These are phyloP conservation scores for Fusarium sterilihyphosum DNA, from an alignment of 2,329 filamentous ascomycete genomes.

Conservation along the genomic window DNA sequence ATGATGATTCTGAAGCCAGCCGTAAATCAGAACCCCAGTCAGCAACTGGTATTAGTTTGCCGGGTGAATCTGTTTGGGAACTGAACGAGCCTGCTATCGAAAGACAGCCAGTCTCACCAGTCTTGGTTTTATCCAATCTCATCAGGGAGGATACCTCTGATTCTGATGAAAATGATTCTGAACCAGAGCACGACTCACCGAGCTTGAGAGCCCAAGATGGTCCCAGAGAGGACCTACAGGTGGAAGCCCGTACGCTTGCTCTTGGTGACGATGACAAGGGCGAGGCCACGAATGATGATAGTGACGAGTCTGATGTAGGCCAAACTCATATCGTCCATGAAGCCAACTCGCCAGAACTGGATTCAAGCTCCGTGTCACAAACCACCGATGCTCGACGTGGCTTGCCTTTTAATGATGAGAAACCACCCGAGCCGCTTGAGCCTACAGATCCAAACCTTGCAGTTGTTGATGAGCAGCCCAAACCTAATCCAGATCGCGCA, in stretches of 20 bases:
- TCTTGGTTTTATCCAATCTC: not conserved
- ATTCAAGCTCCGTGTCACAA: not conserved
- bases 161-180: not conserved
- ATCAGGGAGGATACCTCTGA: not conserved
- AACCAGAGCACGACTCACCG: conserved; percentile 7
- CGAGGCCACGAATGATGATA: not conserved
- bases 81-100: not conserved
- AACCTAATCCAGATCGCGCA: not conserved
- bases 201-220: not conserved
- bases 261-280: not conserved
- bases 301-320: not conserved
- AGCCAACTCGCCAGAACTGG: not conserved
- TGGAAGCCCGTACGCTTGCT: not conserved
- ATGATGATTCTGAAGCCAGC: not conserved
- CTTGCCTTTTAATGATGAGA: conserved; percentile 4
- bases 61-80: not conserved
- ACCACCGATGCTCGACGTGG: not conserved
- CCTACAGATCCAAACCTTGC: not conserved
- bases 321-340: not conserved
- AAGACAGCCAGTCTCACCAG: not conserved
- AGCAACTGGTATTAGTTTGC: not conserved
- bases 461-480: not conserved
- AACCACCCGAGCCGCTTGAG: not conserved
- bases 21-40: not conserved
- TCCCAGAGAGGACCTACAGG: not conserved